phyloP scores from a whole-genome alignment of 345 rosid species.

The Gossypium raimondii region DNA sequence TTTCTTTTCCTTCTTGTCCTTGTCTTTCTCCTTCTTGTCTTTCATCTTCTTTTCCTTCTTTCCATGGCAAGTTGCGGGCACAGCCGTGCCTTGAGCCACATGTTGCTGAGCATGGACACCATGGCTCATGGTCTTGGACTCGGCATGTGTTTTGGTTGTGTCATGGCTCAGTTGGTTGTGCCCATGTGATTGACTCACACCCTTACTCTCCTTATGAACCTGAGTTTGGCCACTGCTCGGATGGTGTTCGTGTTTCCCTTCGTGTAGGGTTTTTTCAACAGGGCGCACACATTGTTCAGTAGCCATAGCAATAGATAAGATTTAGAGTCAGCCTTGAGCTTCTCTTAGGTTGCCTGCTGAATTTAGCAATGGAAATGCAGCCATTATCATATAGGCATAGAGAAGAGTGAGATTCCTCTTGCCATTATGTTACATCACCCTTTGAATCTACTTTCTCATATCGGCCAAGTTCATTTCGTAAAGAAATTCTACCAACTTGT shows the following conservation, averaged over 20 bases:
- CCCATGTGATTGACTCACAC: not conserved
- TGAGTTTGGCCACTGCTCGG: not conserved
- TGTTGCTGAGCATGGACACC: not conserved
- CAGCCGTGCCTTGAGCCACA: not conserved
- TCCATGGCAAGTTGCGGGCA: not conserved
- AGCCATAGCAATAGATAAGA: not conserved
- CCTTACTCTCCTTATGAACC: not conserved
- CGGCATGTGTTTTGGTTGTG: not conserved
- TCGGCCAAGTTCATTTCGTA: not conserved
- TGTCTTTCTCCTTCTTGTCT: not conserved
- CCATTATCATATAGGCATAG: not conserved
- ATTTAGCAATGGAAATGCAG: not conserved
- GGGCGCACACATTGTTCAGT: not conserved
- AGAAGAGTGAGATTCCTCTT: not conserved
- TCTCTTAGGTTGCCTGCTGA: not conserved
- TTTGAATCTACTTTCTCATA: not conserved
- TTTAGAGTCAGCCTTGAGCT: not conserved
- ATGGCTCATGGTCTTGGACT: not conserved
- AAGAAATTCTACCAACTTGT: no score
- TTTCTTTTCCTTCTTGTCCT: not conserved
- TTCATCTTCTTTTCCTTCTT: slow-evolving; percentile 3
- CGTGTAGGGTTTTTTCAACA: not conserved
- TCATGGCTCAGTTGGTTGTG: not conserved
- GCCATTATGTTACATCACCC: slow-evolving; percentile 5
- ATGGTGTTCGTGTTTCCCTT: not conserved